phyloP scores from a whole-genome alignment of 2,329 filamentous ascomycete genomes.

The Exophiala phaeomuriformis region DNA sequence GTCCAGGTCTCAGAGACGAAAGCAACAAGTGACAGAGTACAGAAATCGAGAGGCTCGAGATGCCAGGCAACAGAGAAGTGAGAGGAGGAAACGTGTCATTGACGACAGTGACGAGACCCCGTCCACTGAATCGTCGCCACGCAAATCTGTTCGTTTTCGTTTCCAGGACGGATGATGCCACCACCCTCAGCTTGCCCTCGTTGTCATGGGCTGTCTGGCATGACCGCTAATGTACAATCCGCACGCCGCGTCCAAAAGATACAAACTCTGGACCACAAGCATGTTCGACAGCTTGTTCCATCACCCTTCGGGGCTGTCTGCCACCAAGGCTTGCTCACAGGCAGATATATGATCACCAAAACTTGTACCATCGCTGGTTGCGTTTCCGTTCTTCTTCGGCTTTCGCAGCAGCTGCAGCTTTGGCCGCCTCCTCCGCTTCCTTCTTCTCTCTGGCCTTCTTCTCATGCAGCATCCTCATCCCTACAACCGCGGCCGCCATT shows the following conservation, averaged over 20 bases:
- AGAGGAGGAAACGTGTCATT: slow-evolving; percentile 37
- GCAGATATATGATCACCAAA: slow-evolving; percentile 34
- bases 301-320: too few relatives aligned
- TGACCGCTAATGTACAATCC: background rate
- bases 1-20: slow-evolving; percentile 48
- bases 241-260: background rate
- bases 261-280: too few relatives aligned
- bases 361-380: slow-evolving; percentile 42
- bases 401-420: slow-evolving; percentile 30
- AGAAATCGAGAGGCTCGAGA: slow-evolving; percentile 52
- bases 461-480: slow-evolving; percentile 65
- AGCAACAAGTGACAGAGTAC: slow-evolving; percentile 55
- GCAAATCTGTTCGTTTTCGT: slow-evolving; percentile 22
- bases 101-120: slow-evolving; percentile 12
- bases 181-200: background rate
- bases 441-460: slow-evolving; percentile 51
- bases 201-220: background rate
- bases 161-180: slow-evolving; percentile 19
- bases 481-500: slow-evolving; percentile 78
- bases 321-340: background rate
- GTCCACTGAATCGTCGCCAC: slow-evolving; percentile 20
- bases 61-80: slow-evolving; percentile 50
- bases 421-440: slow-evolving; percentile 32
- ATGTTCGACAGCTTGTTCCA: too few relatives aligned
- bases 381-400: slow-evolving; percentile 37